Base-by-base conservation (phyloP, 1,284 basidiomycete species). In the Puccinia triticina region DNA sequence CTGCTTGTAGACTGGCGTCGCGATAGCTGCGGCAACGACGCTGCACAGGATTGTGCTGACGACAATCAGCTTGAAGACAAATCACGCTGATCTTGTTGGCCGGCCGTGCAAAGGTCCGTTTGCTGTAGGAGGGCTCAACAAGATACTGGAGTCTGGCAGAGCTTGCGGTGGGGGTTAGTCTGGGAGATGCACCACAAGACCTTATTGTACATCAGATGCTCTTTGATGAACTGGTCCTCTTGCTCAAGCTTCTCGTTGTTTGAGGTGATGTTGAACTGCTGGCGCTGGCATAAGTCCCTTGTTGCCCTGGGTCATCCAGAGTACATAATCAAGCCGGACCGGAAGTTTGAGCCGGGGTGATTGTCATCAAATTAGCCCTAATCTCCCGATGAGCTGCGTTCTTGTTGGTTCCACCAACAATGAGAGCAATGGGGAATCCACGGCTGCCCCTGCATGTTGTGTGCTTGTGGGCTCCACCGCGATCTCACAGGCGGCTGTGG, bases 171-270 rank as follows among this genome's bases (percentile, higher is more conserved):
- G n/a, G n/a, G n/a, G n/a, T n/a, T n/a, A n/a, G n/a, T n/a, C n/a
- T n/a, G n/a, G n/a, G n/a, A n/a, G n/a, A n/a, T n/a, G 12, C 97
- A 84, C 92, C 94, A 98, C 84, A 98, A 92, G 0, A 93, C 91
- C 85, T 92, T 93, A 88, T 98, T 96, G 85, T 93, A 99, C 0
- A 92, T 91, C 0, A 96, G 95, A 88, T 98, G 93, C 66, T 92
- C 90, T 1, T 91, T 91, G 84, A 98, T 97, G 86, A 97, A 94
- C 84, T 94, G 93, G 0, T 93, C 92, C 85, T 93, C 93, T 85
- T 91, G 91, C 16, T 93, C 93, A n/a, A 92, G 90, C 12, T 91
- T 90, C 86, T 97, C 93, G 82, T 92, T 90, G 59, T 90, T 84
- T 12, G 89, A 90, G n/a, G 23, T 92, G 84, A 89, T 88, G 34